phyloP scores from a whole-genome alignment of 2,329 filamentous ascomycete genomes.

The Aureobasidium sp. region DNA sequence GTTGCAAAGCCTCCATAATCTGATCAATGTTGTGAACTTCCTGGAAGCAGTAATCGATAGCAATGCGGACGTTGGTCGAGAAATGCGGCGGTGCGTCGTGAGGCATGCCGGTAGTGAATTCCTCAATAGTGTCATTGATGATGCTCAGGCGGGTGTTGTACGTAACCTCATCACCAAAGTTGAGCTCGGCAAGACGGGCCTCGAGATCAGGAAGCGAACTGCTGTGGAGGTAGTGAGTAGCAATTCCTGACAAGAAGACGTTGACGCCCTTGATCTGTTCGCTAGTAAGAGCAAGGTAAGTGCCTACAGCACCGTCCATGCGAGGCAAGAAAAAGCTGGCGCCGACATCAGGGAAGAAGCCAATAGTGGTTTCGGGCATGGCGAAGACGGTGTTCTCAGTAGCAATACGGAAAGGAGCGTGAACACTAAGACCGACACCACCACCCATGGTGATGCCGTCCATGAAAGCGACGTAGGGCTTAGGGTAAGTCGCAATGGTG shows the following conservation, averaged over 20 bases:
- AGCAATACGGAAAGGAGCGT: conserved; percentile 92
- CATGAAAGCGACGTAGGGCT: conserved; percentile 93
- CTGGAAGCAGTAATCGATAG: conserved; percentile 65
- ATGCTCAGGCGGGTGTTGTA: conserved; percentile 57
- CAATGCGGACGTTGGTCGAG: conserved; percentile 60
- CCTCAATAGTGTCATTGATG: conserved; percentile 83
- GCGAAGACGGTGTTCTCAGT: conserved; percentile 94
- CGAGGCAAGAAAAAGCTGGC: conserved; percentile 92
- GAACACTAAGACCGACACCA: conserved; percentile 86
- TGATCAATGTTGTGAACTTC: conserved; percentile 51
- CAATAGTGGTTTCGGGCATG: conserved; percentile 98
- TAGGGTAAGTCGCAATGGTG: conserved; percentile 84
- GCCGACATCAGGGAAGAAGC: conserved; percentile 97
- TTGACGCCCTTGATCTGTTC: conserved; percentile 75
- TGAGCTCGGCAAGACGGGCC: conserved; percentile 76
- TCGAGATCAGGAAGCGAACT: conserved; percentile 76
- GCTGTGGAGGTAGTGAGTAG: conserved; percentile 94
- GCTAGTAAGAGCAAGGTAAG: conserved; percentile 88
- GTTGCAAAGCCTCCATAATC: conserved; percentile 60
- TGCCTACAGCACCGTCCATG: conserved; percentile 79
- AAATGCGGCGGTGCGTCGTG: conserved; percentile 58
- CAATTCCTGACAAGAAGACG: conserved; percentile 82
- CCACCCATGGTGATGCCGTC: conserved; percentile 98
- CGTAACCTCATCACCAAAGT: conserved; percentile 70
- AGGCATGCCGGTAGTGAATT: conserved; percentile 82